Conservation (phyloP, 352 stramenopile species). For the Pythium coloratum region DNA sequence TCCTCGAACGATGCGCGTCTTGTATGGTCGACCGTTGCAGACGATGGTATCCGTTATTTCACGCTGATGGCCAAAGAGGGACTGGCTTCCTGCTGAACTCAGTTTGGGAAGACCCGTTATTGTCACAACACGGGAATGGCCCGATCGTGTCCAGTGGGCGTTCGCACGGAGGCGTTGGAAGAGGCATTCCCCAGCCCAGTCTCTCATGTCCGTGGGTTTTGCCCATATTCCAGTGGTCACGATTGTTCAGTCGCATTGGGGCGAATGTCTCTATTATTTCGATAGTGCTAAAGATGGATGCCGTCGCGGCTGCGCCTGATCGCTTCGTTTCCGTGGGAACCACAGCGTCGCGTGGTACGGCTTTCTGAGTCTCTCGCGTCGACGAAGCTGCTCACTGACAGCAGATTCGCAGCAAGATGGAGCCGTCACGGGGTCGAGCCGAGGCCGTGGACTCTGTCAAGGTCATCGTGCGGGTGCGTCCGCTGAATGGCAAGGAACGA, state of each 20-base stretch:
- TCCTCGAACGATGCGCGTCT: background rate
- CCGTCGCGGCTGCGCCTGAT: background rate
- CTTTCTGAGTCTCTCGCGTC: background rate
- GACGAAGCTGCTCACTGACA: background rate
- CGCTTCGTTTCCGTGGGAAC: background rate
- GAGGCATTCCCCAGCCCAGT: background rate
- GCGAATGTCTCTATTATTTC: conserved; percentile 1
- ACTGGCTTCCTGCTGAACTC: conserved; percentile 10
- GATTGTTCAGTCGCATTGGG: background rate
- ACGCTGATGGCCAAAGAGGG: background rate
- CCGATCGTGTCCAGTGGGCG: background rate
- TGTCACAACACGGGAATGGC: background rate
- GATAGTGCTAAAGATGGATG: background rate
- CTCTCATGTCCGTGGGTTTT: background rate
- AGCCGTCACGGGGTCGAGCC: conserved; percentile 2
- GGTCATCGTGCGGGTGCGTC: conserved; percentile 76
- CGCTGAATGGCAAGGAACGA: conserved; percentile 62
- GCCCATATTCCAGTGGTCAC: background rate
- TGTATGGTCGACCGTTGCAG: background rate
- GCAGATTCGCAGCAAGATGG: conserved; percentile 2
- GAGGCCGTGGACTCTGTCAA: conserved; percentile 55
- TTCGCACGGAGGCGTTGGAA: background rate
- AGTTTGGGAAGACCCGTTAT: background rate
- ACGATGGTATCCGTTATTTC: background rate
- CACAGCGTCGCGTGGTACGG: background rate